phyloP scores from a whole-genome alignment of 2,329 filamentous ascomycete genomes.

The Botrytis squamosa region DNA sequence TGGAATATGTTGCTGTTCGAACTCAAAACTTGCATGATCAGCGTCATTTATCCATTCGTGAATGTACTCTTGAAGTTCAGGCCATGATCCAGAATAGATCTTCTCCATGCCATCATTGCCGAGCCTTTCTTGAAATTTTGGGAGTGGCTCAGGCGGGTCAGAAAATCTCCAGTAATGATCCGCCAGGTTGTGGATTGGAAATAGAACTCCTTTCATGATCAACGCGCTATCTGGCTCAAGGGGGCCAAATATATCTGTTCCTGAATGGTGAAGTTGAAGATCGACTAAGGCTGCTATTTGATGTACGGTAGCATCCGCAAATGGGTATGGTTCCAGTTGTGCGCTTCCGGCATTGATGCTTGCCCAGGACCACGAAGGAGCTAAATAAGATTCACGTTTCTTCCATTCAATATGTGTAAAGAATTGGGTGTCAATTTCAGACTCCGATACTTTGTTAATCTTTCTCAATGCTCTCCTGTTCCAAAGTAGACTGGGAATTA shows the following conservation, averaged over 20 bases:
- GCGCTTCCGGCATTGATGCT: slow-evolving; percentile 24
- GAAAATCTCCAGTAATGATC: slow-evolving; percentile 18
- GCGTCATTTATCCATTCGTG: slow-evolving; percentile 15
- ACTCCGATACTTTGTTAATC: not conserved
- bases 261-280: slow-evolving; percentile 5
- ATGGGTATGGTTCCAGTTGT: slow-evolving; percentile 2
- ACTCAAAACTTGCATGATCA: slow-evolving; percentile 21
- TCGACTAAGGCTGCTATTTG: slow-evolving; percentile 21
- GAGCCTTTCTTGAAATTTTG: not conserved
- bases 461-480: slow-evolving; percentile 7
- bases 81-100: slow-evolving; percentile 5
- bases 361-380: slow-evolving; percentile 26
- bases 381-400: slow-evolving; percentile 17
- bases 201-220: slow-evolving; percentile 14
- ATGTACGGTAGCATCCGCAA: slow-evolving; percentile 5
- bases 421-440: not conserved
- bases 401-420: slow-evolving; percentile 21
- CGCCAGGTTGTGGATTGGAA: slow-evolving; percentile 11
- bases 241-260: slow-evolving; percentile 12
- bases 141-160: slow-evolving; percentile 6
- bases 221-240: slow-evolving; percentile 14
- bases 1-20: slow-evolving; percentile 26
- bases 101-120: not conserved
- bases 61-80: slow-evolving; percentile 19
- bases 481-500: slow-evolving; percentile 21